These are phyloP conservation scores for Phytophthora pseudosyringae DNA, from an alignment of 352 stramenopile genomes.

Conservation along the genomic window DNA sequence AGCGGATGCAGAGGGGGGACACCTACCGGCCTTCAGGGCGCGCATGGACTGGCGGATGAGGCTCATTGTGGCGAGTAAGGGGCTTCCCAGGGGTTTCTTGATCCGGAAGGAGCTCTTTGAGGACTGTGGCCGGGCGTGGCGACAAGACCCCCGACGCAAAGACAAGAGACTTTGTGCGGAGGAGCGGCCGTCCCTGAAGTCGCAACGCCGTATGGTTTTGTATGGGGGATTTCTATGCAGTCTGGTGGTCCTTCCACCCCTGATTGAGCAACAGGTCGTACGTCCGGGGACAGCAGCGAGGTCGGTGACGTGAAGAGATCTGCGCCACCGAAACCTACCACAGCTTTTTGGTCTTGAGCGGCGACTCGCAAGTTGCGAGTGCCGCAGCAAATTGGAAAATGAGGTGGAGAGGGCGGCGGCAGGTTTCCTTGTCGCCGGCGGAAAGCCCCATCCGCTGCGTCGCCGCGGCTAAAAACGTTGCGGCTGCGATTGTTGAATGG, in stretches of 20 bases:
- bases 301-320: conserved; percentile 6
- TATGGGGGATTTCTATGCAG: conserved; percentile 10
- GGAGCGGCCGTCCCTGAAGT: conserved; percentile 24
- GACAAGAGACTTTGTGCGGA: conserved; percentile 38
- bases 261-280: conserved; percentile 16
- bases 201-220: conserved; percentile 4
- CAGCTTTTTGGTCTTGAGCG: too few relatives aligned
- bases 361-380: not conserved
- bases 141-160: conserved; percentile 33
- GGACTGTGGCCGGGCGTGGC: conserved; percentile 35
- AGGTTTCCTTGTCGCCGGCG: not conserved
- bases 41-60: conserved; percentile 84
- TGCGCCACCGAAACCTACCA: conserved; percentile 18
- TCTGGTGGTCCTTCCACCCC: conserved; percentile 27
- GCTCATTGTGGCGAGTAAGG: conserved; percentile 57
- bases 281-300: conserved; percentile 16
- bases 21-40: conserved; percentile 81
- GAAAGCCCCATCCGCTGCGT: conserved; percentile 11
- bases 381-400: conserved; percentile 30
- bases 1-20: conserved; percentile 6
- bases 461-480: conserved; percentile 7
- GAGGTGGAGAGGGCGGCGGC: not conserved
- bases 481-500: conserved; percentile 47
- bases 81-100: conserved; percentile 26
- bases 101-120: conserved; percentile 41